A percentile compares a stretch with the other conserved stretches of the same genome.
These are phyloP conservation scores for Mycena rebaudengoi DNA, from an alignment of 768 basidiomycete species.

Conservation along the genomic window DNA sequence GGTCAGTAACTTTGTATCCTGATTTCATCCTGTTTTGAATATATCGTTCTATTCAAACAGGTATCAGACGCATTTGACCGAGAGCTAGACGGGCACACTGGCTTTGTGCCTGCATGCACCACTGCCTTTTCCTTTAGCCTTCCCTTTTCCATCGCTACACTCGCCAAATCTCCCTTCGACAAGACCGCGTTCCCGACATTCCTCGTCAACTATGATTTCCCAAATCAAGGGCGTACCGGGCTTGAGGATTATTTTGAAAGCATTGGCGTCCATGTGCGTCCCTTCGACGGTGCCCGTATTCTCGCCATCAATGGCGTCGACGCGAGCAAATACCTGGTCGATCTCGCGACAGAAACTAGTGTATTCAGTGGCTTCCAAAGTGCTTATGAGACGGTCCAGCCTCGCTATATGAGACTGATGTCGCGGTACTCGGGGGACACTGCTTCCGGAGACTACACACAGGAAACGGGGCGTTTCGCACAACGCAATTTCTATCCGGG, in stretches of 20 bases:
- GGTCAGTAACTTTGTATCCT: slow-evolving; percentile 1
- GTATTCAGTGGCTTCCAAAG: slow-evolving; percentile 24
- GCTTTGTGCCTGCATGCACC: slow-evolving; percentile 16
- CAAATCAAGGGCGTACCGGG: slow-evolving; percentile 21
- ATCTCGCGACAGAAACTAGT: slow-evolving; percentile 23
- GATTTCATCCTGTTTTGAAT: background rate
- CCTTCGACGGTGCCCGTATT: slow-evolving; percentile 22
- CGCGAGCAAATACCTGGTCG: slow-evolving; percentile 21
- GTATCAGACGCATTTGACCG: slow-evolving; percentile 22
- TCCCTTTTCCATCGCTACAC: slow-evolving; percentile 24
- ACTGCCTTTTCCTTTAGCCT: slow-evolving; percentile 22
- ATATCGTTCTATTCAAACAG: background rate
- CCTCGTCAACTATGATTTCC: slow-evolving; percentile 28
- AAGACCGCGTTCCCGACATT: slow-evolving; percentile 22
- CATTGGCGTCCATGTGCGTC: slow-evolving; percentile 21
- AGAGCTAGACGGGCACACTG: slow-evolving; percentile 27
- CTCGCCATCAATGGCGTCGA: slow-evolving; percentile 23
- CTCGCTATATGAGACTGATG: slow-evolving; percentile 26
- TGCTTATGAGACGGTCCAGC: slow-evolving; percentile 20
- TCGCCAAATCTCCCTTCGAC: slow-evolving; percentile 14
- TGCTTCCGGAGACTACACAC: slow-evolving; percentile 20
- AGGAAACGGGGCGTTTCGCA: slow-evolving; percentile 22
- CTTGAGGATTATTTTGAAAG: slow-evolving; percentile 22
- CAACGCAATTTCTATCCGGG: slow-evolving; percentile 26
- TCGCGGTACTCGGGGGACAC: slow-evolving; percentile 26